phyloP scores from a whole-genome alignment of 768 basidiomycete genomes.

The Pilatotrama ljubarskyi region DNA sequence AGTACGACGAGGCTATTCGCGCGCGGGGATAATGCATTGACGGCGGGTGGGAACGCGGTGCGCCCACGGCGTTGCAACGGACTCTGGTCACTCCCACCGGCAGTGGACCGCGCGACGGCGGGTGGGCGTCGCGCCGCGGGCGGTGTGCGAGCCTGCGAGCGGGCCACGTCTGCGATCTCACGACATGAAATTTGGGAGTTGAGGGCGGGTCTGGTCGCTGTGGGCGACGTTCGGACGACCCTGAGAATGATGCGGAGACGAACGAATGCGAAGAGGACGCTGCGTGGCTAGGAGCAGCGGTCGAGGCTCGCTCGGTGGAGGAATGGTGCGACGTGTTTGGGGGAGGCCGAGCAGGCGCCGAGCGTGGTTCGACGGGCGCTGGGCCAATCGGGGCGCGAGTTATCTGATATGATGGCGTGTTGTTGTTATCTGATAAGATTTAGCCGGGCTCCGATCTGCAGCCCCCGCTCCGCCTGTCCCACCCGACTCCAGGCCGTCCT shows the following conservation, averaged over 20 bases:
- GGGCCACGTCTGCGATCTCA: not conserved
- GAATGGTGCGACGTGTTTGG: not conserved
- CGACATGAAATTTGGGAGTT: not conserved
- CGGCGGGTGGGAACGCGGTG: not conserved
- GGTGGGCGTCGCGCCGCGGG: not conserved
- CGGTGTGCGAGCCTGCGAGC: not conserved
- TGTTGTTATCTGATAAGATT: constrained; percentile 19
- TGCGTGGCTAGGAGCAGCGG: not conserved
- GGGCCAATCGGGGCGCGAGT: constrained; percentile 7
- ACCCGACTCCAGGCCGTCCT: constrained; percentile 5
- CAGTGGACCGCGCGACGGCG: not conserved
- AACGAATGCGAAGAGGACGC: not conserved
- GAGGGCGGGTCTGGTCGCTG: not conserved
- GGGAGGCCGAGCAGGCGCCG: not conserved
- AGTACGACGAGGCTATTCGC: not conserved
- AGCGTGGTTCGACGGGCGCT: not conserved
- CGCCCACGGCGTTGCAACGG: not conserved
- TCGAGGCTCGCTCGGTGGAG: not conserved
- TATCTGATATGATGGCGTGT: constrained; percentile 16
- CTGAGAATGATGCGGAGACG: not conserved
- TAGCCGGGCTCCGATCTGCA: not conserved
- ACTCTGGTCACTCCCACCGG: constrained; percentile 1
- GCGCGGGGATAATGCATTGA: not conserved
- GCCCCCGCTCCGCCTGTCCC: not conserved
- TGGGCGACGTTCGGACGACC: not conserved